A percentile compares a stretch with the other conserved stretches of the same genome.
Conservation (phyloP, 257 asterid genomes). For the Datura wrightii region DNA sequence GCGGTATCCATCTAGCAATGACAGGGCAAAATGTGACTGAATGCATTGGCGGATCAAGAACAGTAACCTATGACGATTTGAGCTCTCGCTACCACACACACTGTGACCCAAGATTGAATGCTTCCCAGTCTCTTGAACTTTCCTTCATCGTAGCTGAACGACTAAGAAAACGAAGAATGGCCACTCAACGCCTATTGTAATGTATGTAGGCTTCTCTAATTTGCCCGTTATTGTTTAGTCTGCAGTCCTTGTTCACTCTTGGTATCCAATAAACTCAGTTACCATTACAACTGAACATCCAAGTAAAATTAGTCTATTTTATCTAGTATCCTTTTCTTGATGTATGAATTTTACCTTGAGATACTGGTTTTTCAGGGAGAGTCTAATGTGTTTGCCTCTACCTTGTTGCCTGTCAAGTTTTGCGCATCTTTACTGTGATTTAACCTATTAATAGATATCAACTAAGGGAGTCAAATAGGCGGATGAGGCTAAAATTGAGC, state of each 20-base stretch:
- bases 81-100: conserved; percentile 89
- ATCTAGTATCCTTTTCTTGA: background rate
- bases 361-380: background rate
- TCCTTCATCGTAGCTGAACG: conserved; percentile 76
- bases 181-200: conserved; percentile 44
- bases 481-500: too few species aligned
- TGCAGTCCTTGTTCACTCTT: background rate
- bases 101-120: conserved; percentile 80
- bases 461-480: too few species aligned
- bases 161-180: conserved; percentile 69
- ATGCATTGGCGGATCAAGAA: conserved; percentile 84
- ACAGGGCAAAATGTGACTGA: conserved; percentile 89
- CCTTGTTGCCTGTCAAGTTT: background rate
- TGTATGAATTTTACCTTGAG: background rate
- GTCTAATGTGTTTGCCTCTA: background rate
- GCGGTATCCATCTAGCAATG: conserved; percentile 88
- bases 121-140: conserved; percentile 84
- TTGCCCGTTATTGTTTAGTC: background rate
- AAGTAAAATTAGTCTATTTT: conserved; percentile 6
- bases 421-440: background rate
- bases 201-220: conserved; percentile 27
- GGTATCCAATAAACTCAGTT: conserved; percentile 29
- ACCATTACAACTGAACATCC: background rate
- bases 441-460: too few species aligned
- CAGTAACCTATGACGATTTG: conserved; percentile 72